These are phyloP conservation scores for Annona cherimola DNA, from an alignment of 164 flowering plant genomes.

Conservation along the genomic window DNA sequence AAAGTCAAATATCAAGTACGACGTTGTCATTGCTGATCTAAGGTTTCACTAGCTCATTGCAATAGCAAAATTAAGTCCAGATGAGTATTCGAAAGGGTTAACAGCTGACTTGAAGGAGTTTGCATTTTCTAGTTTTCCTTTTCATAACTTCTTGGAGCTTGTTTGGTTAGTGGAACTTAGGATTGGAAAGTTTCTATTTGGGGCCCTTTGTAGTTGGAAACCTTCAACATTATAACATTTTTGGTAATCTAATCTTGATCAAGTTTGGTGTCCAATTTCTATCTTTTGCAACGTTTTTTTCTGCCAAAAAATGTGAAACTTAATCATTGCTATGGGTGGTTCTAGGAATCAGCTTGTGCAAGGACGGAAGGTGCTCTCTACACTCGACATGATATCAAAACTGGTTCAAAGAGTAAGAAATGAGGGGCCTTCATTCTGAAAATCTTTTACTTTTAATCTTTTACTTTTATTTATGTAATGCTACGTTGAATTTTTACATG, in stretches of 20 bases:
- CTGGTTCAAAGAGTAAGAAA: constrained; percentile 69
- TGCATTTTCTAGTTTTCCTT: not conserved
- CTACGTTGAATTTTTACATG: not conserved
- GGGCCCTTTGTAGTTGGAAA: too few relatives aligned
- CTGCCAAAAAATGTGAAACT: not conserved
- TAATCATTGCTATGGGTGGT: constrained; percentile 5
- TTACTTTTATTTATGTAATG: not conserved
- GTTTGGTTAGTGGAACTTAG: not conserved
- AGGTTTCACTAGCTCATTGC: too few relatives aligned
- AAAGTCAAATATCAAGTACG: too few relatives aligned
- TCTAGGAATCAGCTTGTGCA: constrained; percentile 75
- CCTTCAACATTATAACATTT: too few relatives aligned
- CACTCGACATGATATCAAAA: constrained; percentile 72
- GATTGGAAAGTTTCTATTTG: too few relatives aligned
- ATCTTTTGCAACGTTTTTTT: not conserved
- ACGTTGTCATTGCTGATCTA: too few relatives aligned
- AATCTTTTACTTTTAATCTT: not conserved
- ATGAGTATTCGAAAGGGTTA: too few relatives aligned
- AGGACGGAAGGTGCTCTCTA: constrained; percentile 75
- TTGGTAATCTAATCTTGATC: too few relatives aligned
- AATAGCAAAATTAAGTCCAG: too few relatives aligned
- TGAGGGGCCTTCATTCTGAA: not conserved
- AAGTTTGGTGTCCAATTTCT: too few relatives aligned
- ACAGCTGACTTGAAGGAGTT: too few relatives aligned
- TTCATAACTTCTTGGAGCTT: not conserved